Conservation (phyloP, 192 early-diverging fungal species). For the Kickxella alabastrina region DNA sequence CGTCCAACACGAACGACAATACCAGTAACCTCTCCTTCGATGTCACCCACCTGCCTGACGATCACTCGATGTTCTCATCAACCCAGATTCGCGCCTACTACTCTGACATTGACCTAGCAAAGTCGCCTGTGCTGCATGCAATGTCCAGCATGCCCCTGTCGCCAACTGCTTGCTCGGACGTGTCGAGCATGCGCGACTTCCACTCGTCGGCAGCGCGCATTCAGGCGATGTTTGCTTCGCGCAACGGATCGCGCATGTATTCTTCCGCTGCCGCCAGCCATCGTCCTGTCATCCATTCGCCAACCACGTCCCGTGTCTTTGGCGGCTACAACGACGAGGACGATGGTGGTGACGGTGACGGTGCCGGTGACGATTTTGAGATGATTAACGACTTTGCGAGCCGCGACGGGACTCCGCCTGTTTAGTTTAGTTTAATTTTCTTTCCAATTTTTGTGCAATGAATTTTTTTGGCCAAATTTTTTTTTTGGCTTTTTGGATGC, state of each 20-base stretch:
- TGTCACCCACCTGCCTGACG: not conserved
- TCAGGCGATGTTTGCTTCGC: constrained; percentile 34
- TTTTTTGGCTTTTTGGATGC: too few relatives aligned
- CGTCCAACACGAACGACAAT: not conserved
- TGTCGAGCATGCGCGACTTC: constrained; percentile 46
- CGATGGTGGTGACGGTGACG: constrained; percentile 5
- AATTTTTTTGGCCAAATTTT: too few relatives aligned
- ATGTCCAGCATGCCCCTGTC: not conserved
- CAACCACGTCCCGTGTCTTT: constrained; percentile 4
- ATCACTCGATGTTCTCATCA: not conserved
- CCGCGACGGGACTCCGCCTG: not conserved
- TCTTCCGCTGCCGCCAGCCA: not conserved
- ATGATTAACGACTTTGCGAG: constrained; percentile 21
- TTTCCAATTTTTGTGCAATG: too few relatives aligned
- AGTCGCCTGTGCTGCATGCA: constrained; percentile 13
- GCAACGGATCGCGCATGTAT: constrained; percentile 9
- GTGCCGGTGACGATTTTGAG: constrained; percentile 14
- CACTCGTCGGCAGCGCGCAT: constrained; percentile 44
- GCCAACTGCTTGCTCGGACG: constrained; percentile 21
- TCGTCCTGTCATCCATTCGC: not conserved
- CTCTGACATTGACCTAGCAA: constrained; percentile 23
- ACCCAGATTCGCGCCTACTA: constrained; percentile 6
- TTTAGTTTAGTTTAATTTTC: too few relatives aligned
- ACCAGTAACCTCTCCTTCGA: not conserved
- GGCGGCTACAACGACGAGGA: not conserved